Evolutionary conservation across 208 protist genomes (phyloP).

Genomic region (Tritrichomonas musculus): DNA sequence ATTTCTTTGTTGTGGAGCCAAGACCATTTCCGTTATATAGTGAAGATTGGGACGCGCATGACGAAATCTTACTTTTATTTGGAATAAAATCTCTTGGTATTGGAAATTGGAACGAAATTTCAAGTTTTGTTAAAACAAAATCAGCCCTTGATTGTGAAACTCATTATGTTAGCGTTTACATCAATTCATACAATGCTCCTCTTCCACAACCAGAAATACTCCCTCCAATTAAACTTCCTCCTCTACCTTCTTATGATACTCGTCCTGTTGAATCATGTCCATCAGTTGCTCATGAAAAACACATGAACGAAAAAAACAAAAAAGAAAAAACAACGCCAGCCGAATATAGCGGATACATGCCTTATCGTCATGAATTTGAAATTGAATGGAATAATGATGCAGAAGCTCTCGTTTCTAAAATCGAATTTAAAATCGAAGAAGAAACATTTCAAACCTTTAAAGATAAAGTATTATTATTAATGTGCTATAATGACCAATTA

Average conservation of each 20-base stretch:
- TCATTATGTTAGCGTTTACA: background rate
- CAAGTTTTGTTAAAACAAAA: background rate
- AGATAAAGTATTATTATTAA: background rate
- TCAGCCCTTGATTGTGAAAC: background rate
- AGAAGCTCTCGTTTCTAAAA: background rate
- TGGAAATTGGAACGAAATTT: background rate
- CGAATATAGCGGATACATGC: slow-evolving; percentile 12
- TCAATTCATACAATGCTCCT: background rate
- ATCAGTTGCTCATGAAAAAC: background rate
- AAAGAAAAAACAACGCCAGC: background rate
- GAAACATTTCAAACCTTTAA: background rate
- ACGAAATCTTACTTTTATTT: background rate
- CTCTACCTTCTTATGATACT: background rate
- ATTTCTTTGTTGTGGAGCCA: background rate
- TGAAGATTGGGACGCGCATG: background rate
- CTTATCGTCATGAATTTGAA: slow-evolving; percentile 27
- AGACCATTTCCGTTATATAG: background rate
- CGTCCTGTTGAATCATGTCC: background rate
- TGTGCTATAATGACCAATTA: background rate
- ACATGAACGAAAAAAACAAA: background rate
- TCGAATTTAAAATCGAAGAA: background rate
- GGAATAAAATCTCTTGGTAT: background rate
- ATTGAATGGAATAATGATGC: slow-evolving; percentile 11
- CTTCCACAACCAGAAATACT: background rate
- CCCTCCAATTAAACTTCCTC: background rate